These are phyloP conservation scores for Candida quercuum DNA, from an alignment of 805 yeast genomes.

Conservation along the genomic window DNA sequence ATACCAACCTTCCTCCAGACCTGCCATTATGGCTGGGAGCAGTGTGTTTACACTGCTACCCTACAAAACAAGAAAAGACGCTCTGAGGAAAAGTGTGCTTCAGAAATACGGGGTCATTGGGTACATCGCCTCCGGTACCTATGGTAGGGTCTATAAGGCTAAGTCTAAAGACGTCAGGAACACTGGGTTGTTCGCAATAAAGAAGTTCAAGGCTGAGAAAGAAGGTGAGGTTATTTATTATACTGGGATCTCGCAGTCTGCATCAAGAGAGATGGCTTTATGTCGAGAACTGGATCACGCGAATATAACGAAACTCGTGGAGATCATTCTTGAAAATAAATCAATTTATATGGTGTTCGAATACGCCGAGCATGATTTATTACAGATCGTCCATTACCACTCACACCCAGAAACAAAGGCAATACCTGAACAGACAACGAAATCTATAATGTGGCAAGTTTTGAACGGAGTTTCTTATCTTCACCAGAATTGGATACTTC, in stretches of 20 bases:
- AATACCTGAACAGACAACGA: conserved; percentile 73
- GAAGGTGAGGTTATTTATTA: conserved; percentile 86
- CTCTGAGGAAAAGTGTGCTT: conserved; percentile 65
- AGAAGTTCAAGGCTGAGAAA: conserved; percentile 91
- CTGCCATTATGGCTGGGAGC: conserved; percentile 49
- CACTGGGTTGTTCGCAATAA: conserved; percentile 57
- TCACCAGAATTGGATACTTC: conserved; percentile 95
- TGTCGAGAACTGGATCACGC: conserved; percentile 82
- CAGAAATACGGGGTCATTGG: conserved; percentile 85
- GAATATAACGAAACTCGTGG: conserved; percentile 75
- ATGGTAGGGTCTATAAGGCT: conserved; percentile 93
- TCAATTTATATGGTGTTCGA: conserved; percentile 93
- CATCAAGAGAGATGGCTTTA: conserved; percentile 92
- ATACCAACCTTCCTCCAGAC: conserved; percentile 17
- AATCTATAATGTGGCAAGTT: conserved; percentile 89
- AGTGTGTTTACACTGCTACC: conserved; percentile 52
- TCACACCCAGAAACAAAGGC: conserved; percentile 81
- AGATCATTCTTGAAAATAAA: conserved; percentile 81
- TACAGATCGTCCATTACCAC: conserved; percentile 92
- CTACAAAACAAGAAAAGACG: conserved; percentile 60
- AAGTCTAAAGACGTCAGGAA: conserved; percentile 35
- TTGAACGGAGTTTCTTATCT: conserved; percentile 85
- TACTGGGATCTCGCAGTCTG: conserved; percentile 94
- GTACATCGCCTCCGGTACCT: conserved; percentile 97
- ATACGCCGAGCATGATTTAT: conserved; percentile 90